Base-by-base conservation (phyloP, 345 rosid species). In the Gossypium longicalyx region DNA sequence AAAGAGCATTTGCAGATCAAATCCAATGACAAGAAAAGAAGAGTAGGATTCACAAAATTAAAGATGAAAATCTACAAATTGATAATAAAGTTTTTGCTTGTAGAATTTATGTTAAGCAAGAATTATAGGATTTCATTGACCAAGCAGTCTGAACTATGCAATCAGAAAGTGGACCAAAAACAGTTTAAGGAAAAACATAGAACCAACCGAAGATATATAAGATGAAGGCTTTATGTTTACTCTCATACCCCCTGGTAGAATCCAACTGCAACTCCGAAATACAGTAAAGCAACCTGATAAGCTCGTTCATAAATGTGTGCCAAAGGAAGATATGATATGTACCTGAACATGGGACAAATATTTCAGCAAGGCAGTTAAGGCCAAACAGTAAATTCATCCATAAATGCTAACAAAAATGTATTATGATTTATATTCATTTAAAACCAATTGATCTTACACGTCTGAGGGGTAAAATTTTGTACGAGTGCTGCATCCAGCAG, bases 241-340 rank as follows among this genome's bases (percentile, higher is more conserved):
- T 78, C 22, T 56, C 90, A 7, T 89, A 93, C 99, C 92, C 99
- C 99, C 69, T 95, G 99, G 85, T 93, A 95, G 85, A 95, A 95
- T 77, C 98, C 99, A 86, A 90, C 89, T 38, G 98, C 94, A 78
- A 82, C 89, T 81, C 99, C 98, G 61, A 19, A 90, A 83, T 93
- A 87, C 38, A 76, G 89, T 23, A 80, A 4, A 74, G 81, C 56
- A 76, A 93, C 77, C 78, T 93, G 98, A 82, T 87, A 90, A 70
- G 82, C 89, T 56, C 99, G 87, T 83, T 95, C 99, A 67, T 89
- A 95, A 73, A 95, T 95, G 86, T 95, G 99, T 66, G 98, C 98
- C 88, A 93, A 79, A 2, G 99, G 99, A 80, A 95, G 93, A 84
- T 95, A 95, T 44, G 98, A 95, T 78, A 95, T 93, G 84, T 86